Evolutionary conservation across 1,284 basidiomycete species (phyloP).

Genomic region (Xanthoconium separans): DNA sequence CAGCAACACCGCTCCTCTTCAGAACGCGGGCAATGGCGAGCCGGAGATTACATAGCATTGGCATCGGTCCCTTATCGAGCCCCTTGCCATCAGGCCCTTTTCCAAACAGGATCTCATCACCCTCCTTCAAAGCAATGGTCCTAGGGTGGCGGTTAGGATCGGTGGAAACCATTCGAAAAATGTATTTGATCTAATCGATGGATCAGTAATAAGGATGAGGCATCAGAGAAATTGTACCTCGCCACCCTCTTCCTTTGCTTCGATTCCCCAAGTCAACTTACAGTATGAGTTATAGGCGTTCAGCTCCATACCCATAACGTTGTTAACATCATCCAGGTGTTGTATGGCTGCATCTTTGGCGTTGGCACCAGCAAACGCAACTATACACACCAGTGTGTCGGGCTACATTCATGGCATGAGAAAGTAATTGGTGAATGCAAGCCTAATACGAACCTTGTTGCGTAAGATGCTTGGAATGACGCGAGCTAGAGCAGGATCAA

Average conservation of each 20-base stretch:
- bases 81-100: background rate
- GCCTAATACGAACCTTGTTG: background rate
- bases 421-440: background rate
- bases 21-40: no score
- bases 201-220: background rate
- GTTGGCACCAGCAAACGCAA: constrained; percentile 1
- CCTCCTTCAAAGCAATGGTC: background rate
- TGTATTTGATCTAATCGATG: background rate
- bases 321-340: background rate
- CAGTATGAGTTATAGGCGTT: background rate
- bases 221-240: constrained; percentile 1
- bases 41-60: background rate
- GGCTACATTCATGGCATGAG: background rate
- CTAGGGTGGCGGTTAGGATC: background rate
- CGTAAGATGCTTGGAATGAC: background rate
- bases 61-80: background rate
- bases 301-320: background rate
- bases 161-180: background rate
- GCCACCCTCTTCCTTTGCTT: background rate
- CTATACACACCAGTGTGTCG: background rate
- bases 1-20: no score
- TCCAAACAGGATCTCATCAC: constrained; percentile 2
- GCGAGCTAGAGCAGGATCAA: background rate
- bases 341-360: background rate
- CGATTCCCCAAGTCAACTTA: constrained; percentile 1